phyloP scores from a whole-genome alignment of 495 filamentous ascomycete species.

The Hypoxylon cercidicola region DNA sequence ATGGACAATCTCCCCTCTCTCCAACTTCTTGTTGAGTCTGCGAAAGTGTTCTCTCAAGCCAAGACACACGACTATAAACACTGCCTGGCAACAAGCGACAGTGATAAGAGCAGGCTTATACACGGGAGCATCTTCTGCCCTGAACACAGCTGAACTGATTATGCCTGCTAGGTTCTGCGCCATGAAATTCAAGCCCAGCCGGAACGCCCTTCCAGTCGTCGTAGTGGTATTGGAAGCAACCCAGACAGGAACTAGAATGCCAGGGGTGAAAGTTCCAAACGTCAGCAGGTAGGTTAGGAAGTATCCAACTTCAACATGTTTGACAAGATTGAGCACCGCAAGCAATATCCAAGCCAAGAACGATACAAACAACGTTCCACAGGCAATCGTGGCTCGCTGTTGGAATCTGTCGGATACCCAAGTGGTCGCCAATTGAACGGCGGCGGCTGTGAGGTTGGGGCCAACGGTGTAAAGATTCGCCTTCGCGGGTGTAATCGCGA shows the following conservation, averaged over 20 bases:
- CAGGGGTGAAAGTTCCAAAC: slow-evolving; percentile 26
- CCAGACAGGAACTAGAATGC: slow-evolving; percentile 22
- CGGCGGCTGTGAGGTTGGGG: slow-evolving; percentile 10
- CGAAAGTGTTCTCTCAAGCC: slow-evolving; percentile 15
- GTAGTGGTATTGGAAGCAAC: slow-evolving; percentile 16
- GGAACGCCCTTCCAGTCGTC: slow-evolving; percentile 19
- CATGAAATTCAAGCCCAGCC: slow-evolving; percentile 20
- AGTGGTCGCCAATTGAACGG: slow-evolving; percentile 11
- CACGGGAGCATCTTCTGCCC: slow-evolving; percentile 20
- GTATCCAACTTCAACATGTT: slow-evolving; percentile 26
- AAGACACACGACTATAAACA: slow-evolving; percentile 19
- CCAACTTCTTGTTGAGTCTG: slow-evolving; percentile 24
- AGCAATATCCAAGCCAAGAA: slow-evolving; percentile 49
- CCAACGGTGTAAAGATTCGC: slow-evolving; percentile 27
- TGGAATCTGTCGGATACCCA: slow-evolving; percentile 21
- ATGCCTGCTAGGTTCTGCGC: slow-evolving; percentile 26
- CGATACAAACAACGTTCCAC: slow-evolving; percentile 34
- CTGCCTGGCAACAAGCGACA: slow-evolving; percentile 19
- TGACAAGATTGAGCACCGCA: slow-evolving; percentile 9
- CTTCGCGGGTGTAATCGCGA: slow-evolving; percentile 10
- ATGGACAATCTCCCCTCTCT: slow-evolving; percentile 10
- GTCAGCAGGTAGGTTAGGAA: slow-evolving; percentile 26
- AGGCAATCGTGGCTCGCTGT: slow-evolving; percentile 23
- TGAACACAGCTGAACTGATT: slow-evolving; percentile 20
- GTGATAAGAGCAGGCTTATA: slow-evolving; percentile 28